These are phyloP conservation scores for Cystofilobasidium bisporidii DNA, from an alignment of 768 basidiomycete genomes.

Conservation along the genomic window DNA sequence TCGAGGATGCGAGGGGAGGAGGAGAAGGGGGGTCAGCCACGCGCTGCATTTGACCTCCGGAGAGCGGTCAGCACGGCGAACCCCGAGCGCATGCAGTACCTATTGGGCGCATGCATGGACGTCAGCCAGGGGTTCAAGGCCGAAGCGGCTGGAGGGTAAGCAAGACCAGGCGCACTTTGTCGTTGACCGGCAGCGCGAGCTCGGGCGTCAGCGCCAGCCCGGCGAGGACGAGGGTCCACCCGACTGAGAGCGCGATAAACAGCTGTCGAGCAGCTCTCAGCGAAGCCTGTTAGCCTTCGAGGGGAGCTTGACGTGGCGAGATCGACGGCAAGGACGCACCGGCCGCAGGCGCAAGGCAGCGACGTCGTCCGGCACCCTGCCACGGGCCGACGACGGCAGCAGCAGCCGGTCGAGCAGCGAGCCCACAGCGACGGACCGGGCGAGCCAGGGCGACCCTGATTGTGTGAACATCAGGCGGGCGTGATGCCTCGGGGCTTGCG, in stretches of 20 bases:
- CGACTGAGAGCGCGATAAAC: background rate
- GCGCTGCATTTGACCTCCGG: background rate
- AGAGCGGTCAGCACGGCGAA: background rate
- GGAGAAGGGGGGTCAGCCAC: background rate
- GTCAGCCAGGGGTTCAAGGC: too few relatives aligned
- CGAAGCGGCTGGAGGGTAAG: too few relatives aligned
- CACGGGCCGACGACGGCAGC: too few relatives aligned
- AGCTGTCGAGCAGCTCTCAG: background rate
- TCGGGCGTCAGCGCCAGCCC: background rate
- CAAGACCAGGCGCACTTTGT: slow-evolving; percentile 9
- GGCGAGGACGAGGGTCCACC: background rate
- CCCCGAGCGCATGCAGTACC: background rate
- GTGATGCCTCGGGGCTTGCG: too few relatives aligned
- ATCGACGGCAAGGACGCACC: background rate
- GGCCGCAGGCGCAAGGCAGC: background rate
- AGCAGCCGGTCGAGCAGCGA: too few relatives aligned
- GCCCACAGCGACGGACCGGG: too few relatives aligned
- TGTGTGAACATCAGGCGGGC: too few relatives aligned
- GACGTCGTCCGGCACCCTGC: too few relatives aligned
- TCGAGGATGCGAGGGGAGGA: background rate
- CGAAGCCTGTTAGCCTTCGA: background rate
- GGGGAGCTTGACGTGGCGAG: background rate
- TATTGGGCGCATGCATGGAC: too few relatives aligned
- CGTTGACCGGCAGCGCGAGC: background rate
- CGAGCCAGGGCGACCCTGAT: background rate